Evolutionary conservation across 164 flowering plant genomes (phyloP).

Genomic region (Warburgia ugandensis): DNA sequence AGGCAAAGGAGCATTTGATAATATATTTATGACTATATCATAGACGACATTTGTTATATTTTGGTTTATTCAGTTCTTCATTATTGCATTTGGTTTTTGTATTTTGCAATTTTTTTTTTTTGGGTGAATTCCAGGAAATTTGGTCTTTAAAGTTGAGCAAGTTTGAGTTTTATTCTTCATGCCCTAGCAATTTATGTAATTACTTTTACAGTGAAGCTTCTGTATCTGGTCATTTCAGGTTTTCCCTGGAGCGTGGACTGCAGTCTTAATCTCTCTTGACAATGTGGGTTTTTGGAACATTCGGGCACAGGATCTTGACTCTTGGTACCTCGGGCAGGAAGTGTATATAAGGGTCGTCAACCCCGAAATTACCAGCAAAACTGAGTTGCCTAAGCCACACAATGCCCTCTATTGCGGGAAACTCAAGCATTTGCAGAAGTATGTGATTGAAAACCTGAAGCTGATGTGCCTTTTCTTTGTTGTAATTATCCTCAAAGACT

Average conservation of each 20-base stretch:
- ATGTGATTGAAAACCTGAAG: slow-evolving; percentile 24
- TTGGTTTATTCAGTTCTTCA: too few relatives aligned
- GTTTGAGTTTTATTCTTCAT: too few relatives aligned
- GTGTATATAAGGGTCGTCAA: slow-evolving; percentile 70
- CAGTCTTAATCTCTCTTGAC: slow-evolving; percentile 74
- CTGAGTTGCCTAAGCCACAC: slow-evolving; percentile 69
- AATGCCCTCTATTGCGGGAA: slow-evolving; percentile 79
- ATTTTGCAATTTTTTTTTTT: too few relatives aligned
- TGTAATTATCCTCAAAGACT: background rate
- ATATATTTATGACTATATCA: too few relatives aligned
- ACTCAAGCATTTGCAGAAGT: slow-evolving; percentile 58
- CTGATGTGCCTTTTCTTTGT: background rate
- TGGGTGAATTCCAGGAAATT: too few relatives aligned
- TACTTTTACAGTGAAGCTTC: background rate
- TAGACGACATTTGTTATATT: too few relatives aligned
- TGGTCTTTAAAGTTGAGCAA: too few relatives aligned
- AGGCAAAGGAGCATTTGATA: too few relatives aligned
- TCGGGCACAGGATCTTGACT: slow-evolving; percentile 79
- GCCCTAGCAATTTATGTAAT: background rate
- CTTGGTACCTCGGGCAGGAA: slow-evolving; percentile 94
- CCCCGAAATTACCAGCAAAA: slow-evolving; percentile 69
- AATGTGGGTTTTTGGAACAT: slow-evolving; percentile 94
- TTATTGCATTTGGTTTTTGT: too few relatives aligned
- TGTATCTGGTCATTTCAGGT: slow-evolving; percentile 40
- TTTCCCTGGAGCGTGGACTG: slow-evolving; percentile 96